Percentiles rank a stretch among this genome's conserved stretches.
Conservation (phyloP, 345 rosid genomes). For the Streptanthus diversifolius region DNA sequence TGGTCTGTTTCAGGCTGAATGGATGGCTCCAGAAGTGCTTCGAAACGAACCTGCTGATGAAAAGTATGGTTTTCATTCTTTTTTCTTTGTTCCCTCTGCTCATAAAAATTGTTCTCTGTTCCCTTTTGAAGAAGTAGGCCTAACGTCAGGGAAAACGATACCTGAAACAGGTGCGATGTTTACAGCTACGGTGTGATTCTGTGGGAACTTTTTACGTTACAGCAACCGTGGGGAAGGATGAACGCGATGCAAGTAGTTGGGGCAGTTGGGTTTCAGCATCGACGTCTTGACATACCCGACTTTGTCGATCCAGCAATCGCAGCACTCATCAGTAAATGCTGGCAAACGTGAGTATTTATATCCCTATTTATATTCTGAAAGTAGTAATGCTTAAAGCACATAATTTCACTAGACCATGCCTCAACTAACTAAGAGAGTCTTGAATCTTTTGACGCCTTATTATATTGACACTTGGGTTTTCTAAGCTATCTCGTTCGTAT, state of each 20-base stretch:
- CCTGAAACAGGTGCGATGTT: conserved; percentile 81
- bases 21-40: conserved; percentile 99
- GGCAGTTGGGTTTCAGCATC: conserved; percentile 97
- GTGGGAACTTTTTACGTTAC: conserved; percentile 83
- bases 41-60: conserved; percentile 94
- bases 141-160: background rate
- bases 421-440: background rate
- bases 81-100: background rate
- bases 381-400: background rate
- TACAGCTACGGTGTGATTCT: conserved; percentile 91
- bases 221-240: conserved; percentile 99
- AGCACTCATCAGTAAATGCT: conserved; percentile 73
- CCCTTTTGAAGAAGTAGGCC: background rate
- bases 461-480: background rate
- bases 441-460: background rate
- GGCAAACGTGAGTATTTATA: conserved; percentile 79
- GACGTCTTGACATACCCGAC: conserved; percentile 82
- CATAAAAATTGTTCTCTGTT: background rate
- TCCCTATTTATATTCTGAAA: background rate
- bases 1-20: conserved; percentile 71
- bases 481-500: background rate
- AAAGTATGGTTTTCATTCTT: conserved; percentile 50
- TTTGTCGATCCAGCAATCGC: conserved; percentile 67
- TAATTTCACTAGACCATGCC: background rate
- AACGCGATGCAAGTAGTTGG: conserved; percentile 99